Evolutionary conservation across 495 filamentous ascomycete species (phyloP), one percentile per base, ranked within the genome.

Genomic region (Penicillium turbatum): DNA sequence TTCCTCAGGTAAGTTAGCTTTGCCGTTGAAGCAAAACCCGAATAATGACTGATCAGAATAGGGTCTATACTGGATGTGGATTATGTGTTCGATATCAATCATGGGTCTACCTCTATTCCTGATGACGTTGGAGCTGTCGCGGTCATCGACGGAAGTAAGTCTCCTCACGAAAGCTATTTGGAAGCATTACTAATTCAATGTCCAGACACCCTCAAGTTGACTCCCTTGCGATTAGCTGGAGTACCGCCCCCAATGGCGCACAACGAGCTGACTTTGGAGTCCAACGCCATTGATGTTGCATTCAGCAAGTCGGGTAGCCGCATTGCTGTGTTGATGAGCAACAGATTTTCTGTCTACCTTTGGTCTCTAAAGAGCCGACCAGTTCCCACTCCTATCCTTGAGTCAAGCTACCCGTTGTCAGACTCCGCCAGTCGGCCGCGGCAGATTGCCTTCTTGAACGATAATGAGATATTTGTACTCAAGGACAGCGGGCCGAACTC

Each of bases 241-340:
- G 79, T 95, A 13, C 93, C 93, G 35, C 93, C 93, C 32, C 93
- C 93, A 30, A 96, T 97, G 90, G 82, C 92, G 13, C 76, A 92
- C 49, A 84, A 84, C 60, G 89, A 95, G 55, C 60, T 97, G 42
- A 56, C 72, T 19, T 63, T 89, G 27, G 75, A 78, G 36, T 79
- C 79, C 3, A 85, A 84, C 46, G 77, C 80, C 8, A 72, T 88
- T 49, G 91, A 97, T 66, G 81, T 91, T 44, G 84, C 87, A 5
- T 83, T 96, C 56, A 84, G 82, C 59, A 74, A 76, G 26, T 79
- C 80, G 17, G 82, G 82, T 34, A 79, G 76, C n/a, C 72, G 78
- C 13, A 83, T 97, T 65, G 89, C 84, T 26, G 79, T 93, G 5
- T 75, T 95, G 27, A 85, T 87, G 66, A 75, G 79, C 24, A 64